Evolutionary conservation across 768 basidiomycete species (phyloP).

Genomic region (Wakefieldia striispora): DNA sequence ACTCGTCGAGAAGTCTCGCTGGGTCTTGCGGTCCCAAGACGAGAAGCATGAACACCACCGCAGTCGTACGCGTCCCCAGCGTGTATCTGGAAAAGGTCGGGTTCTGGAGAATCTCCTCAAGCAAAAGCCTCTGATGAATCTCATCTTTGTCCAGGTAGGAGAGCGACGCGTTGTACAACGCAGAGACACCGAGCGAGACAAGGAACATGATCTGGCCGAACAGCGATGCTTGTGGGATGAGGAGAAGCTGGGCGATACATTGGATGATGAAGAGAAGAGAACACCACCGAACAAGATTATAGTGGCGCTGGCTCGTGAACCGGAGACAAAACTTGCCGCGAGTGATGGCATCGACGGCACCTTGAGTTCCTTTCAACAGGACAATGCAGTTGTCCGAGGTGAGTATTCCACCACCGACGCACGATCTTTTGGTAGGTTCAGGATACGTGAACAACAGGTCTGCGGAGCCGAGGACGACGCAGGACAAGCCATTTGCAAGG

Average conservation of each 20-base stretch:
- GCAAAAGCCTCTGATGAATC: constrained; percentile 12
- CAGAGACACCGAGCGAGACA: constrained; percentile 23
- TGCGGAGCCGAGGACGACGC: constrained; percentile 24
- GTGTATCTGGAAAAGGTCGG: constrained; percentile 16
- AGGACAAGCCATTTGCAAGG: constrained; percentile 27
- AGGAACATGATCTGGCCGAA: constrained; percentile 34
- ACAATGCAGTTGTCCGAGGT: constrained; percentile 16
- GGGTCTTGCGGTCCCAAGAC: constrained; percentile 11
- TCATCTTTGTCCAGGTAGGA: constrained; percentile 32
- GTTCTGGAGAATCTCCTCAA: constrained; percentile 8
- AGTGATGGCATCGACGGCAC: constrained; percentile 27
- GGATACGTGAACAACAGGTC: constrained; percentile 20
- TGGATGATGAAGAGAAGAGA: constrained; percentile 24
- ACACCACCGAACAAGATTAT: constrained; percentile 16
- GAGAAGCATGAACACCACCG: constrained; percentile 16
- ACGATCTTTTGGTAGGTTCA: constrained; percentile 21
- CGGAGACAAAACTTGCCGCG: constrained; percentile 25
- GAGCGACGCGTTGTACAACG: constrained; percentile 23
- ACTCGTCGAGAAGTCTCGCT: constrained; percentile 6
- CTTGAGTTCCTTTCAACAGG: constrained; percentile 27
- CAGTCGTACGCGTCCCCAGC: constrained; percentile 14
- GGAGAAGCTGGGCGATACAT: constrained; percentile 26
- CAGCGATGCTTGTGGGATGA: constrained; percentile 27
- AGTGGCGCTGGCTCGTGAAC: constrained; percentile 12
- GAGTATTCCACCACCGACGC: constrained; percentile 30